Evolutionary conservation across 2,329 filamentous ascomycete genomes (phyloP).

Genomic region (Colletotrichum sp.): DNA sequence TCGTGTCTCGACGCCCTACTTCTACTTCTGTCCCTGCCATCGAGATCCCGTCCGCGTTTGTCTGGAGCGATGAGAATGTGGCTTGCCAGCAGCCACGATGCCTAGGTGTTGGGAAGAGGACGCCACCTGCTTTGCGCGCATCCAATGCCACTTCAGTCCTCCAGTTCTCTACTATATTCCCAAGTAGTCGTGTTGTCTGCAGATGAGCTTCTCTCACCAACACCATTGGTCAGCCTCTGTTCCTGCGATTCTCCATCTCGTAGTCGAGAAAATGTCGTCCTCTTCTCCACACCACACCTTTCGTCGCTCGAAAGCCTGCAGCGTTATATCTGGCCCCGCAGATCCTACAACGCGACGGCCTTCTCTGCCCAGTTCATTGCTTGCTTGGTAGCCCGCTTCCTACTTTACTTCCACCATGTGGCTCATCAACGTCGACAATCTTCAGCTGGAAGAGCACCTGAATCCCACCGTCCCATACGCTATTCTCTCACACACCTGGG

Average conservation of each 20-base stretch:
- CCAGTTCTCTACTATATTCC: not conserved
- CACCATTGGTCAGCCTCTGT: not conserved
- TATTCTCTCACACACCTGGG: constrained; percentile 26
- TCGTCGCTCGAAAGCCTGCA: not conserved
- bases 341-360: not conserved
- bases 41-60: not conserved
- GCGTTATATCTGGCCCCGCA: not conserved
- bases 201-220: not conserved
- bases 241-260: not conserved
- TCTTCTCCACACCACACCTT: not conserved
- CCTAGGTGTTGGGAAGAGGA: not conserved
- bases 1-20: not conserved
- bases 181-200: not conserved
- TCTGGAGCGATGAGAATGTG: not conserved
- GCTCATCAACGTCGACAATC: not conserved
- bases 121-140: not conserved
- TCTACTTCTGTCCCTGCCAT: not conserved
- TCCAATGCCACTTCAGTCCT: not conserved
- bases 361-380: no score
- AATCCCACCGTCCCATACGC: constrained; percentile 19
- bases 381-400: not conserved
- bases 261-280: not conserved
- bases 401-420: not conserved
- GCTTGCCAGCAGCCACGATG: not conserved
- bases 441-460: not conserved